A percentile compares a stretch with the other conserved stretches of the same genome.
phyloP scores from a whole-genome alignment of 306 rosid species.

The Quercus bicolor region DNA sequence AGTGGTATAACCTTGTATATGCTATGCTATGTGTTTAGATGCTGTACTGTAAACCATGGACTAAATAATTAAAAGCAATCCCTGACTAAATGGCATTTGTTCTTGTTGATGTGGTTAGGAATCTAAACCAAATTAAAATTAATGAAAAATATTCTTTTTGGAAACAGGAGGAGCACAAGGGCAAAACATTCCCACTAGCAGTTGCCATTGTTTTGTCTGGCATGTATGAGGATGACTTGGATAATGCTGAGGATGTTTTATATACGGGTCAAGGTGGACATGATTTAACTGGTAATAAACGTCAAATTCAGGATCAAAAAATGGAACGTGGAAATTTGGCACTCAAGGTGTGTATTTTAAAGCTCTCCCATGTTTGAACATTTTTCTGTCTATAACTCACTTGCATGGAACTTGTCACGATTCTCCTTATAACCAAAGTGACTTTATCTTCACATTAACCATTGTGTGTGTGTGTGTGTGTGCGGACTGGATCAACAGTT shows the following conservation, averaged over 20 bases:
- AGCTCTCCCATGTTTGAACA: neutral
- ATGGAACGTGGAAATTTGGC: slow-evolving; percentile 89
- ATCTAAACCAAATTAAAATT: neutral
- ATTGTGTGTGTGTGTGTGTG: neutral
- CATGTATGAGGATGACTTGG: slow-evolving; percentile 93
- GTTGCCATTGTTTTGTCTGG: slow-evolving; percentile 92
- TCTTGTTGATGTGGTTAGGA: neutral
- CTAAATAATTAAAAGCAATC: neutral
- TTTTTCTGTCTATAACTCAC: neutral
- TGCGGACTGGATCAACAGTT: neutral
- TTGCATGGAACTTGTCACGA: slow-evolving; percentile 1
- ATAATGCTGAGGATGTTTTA: slow-evolving; percentile 86
- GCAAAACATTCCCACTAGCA: slow-evolving; percentile 63
- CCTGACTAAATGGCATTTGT: neutral
- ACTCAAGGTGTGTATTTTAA: slow-evolving; percentile 62
- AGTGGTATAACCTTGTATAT: neutral
- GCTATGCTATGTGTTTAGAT: neutral
- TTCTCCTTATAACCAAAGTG: neutral
- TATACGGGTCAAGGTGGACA: slow-evolving; percentile 99
- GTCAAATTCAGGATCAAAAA: slow-evolving; percentile 70
- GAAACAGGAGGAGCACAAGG: slow-evolving; percentile 47
- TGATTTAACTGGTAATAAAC: slow-evolving; percentile 76
- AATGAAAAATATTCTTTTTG: neutral
- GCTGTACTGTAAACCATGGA: neutral
- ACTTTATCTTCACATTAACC: neutral